Percentiles rank a stretch among this genome's conserved stretches.
phyloP scores from a whole-genome alignment of 495 filamentous ascomycete species.

The Daldinia bambusicola region DNA sequence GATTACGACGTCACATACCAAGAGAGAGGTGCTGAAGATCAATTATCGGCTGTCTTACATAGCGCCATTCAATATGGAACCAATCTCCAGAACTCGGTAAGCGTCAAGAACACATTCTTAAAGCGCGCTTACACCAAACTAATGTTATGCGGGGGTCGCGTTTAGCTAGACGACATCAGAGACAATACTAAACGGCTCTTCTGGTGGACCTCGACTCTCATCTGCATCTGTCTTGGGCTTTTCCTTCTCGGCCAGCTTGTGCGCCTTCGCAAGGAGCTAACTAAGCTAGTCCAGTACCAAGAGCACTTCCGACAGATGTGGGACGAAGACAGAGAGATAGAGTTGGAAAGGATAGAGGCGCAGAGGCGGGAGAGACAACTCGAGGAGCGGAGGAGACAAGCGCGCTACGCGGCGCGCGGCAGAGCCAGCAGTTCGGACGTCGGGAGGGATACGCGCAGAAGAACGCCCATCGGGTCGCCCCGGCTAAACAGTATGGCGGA shows the following conservation, averaged over 20 bases:
- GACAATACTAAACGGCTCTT: constrained; percentile 27
- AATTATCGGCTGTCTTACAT: background rate
- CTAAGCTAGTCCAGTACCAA: constrained; percentile 28
- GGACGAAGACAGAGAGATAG: constrained; percentile 31
- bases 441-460: background rate
- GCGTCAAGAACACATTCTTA: background rate
- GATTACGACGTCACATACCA: background rate
- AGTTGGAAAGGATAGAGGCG: constrained; percentile 15
- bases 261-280: constrained; percentile 24
- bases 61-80: background rate
- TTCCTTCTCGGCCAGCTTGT: constrained; percentile 35
- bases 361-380: constrained; percentile 6
- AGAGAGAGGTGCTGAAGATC: background rate
- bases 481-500: background rate
- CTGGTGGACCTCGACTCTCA: constrained; percentile 38
- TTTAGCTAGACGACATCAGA: constrained; percentile 34
- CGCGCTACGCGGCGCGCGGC: background rate
- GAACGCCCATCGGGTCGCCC: background rate
- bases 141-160: background rate
- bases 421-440: background rate
- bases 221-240: constrained; percentile 30
- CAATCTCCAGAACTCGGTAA: constrained; percentile 21
- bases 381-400: constrained; percentile 1
- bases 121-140: background rate
- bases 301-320: constrained; percentile 36